Evolutionary conservation across 2,329 filamentous ascomycete genomes (phyloP).

Genomic region (Lecanicillium sp.): DNA sequence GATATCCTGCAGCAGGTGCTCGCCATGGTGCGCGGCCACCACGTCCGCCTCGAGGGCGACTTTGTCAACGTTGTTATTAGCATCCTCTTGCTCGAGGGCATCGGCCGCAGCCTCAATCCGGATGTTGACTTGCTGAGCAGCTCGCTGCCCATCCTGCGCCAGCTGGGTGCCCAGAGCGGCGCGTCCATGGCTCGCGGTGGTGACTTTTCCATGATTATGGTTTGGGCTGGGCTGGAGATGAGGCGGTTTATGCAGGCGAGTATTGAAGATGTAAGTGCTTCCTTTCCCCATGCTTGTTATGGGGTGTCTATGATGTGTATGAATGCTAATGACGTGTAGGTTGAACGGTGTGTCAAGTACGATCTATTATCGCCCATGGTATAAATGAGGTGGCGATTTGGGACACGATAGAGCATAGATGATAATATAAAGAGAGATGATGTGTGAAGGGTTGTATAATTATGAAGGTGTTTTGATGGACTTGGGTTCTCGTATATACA

Average conservation of each 20-base stretch:
- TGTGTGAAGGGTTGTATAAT: too few species aligned
- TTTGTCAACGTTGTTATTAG: slow-evolving; percentile 98
- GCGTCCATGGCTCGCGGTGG: slow-evolving; percentile 58
- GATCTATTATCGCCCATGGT: slow-evolving; percentile 84
- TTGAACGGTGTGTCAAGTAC: slow-evolving; percentile 85
- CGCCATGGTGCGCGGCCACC: slow-evolving; percentile 83
- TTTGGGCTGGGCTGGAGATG: slow-evolving; percentile 88
- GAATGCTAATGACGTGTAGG: slow-evolving; percentile 34
- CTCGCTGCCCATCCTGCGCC: slow-evolving; percentile 81
- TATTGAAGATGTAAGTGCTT: slow-evolving; percentile 67
- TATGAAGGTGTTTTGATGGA: too few species aligned
- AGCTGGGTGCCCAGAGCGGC: slow-evolving; percentile 73
- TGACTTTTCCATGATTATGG: slow-evolving; percentile 77
- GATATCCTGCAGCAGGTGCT: slow-evolving; percentile 89
- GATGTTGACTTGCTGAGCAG: slow-evolving; percentile 79
- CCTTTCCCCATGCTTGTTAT: not conserved
- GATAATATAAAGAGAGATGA: too few species aligned
- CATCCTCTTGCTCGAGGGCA: slow-evolving; percentile 87
- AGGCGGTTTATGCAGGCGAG: slow-evolving; percentile 84
- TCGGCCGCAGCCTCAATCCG: slow-evolving; percentile 80
- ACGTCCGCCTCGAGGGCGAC: slow-evolving; percentile 91
- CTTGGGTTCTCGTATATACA: too few species aligned
- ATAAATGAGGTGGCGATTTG: too few species aligned
- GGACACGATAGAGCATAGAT: too few species aligned
- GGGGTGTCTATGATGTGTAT: not conserved